Base-by-base conservation (phyloP, 805 yeast genomes). In the Candida stauntonica region DNA sequence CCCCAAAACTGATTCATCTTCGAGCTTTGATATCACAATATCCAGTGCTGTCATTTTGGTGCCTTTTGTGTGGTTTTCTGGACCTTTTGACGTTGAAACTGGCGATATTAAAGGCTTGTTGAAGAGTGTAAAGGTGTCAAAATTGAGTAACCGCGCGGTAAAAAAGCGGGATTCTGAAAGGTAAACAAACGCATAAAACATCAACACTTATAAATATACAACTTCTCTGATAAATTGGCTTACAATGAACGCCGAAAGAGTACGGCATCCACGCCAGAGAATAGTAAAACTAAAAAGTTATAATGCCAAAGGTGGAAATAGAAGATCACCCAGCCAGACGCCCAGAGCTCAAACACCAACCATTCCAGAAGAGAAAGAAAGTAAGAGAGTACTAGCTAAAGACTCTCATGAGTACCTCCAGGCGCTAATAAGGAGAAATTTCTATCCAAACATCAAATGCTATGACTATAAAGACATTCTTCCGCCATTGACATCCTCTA, bases 401-500 rank as follows among this genome's bases (percentile, higher is more conserved):
- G 58, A 55, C 16, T 45, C 59, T 2, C 47, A 43, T 12, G 57
- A 51, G 18, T 56, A 60, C 26, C 38, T 58, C 2, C 44, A 58
- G 16, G 50, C 41, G 5, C 39, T 62, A 14, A 55, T 60, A 7
- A 33, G 51, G n/a, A 48, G 47, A 38, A 44, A 51, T 6, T 50
- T 58, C 35, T 50, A 48, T 17, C 60, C 62, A 7, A 53, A 45
- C 9, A 31, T 42, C 16, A 20, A 39, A 13, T 43, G 39, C 33
- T 34, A 44, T 7, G 49, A 50, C 40, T 37, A 43, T 17, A 42
- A 35, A 21, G 59, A 55, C 16, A 36, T 38, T 8, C 51, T 71
- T 3, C 73, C 75, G 0, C 55, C 62, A 1, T 48, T 71, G 29
- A 65, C 73, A 1, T 58, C 67, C 1, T 63, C 69, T 0, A 44